Base-by-base conservation (phyloP, 1,139 yeast species). In the Pichia sp. region DNA sequence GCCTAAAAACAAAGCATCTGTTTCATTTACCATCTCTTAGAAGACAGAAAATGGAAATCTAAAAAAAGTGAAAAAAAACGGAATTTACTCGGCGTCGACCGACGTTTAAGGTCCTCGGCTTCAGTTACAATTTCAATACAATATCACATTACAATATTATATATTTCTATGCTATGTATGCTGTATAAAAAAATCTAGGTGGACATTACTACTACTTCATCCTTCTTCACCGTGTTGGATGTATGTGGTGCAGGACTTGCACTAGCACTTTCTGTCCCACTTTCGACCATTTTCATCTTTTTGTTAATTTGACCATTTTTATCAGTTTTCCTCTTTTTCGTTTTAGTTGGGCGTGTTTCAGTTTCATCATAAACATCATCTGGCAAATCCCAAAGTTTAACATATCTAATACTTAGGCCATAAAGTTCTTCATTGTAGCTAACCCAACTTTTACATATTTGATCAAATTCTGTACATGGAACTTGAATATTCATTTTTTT, bases 391-490 rank as follows among this genome's bases (percentile, higher is more conserved):
- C 83, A 80, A 56, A 85, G 70, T 62, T 87, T 87, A 18, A 90
- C 91, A 60, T 88, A 85, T 62, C 85, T 85, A 47, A 93, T 87
- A 51, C 77, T 78, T 55, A 85, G 71, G 31, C 79, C 76, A 65
- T 84, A 76, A n/a, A 75, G 68, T 44, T 79, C 78, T 53, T 79
- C 84, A 59, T 84, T 79, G 62, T 79, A 93, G 42, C 75, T 74
- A 16, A 76, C 73, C 83, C 93, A 88, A 42, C 81, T 76, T 60
- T 88, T 83, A 67, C 97, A 88, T 19, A 89, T 71, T 50, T 77
- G 83, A 69, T 77, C 88, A 66, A 91, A 93, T 56, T 93, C 99
- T 22, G 89, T 79, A 65, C 98, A 91, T 11, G 98, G 97, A 60
- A 84, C 79, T 62, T 89, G 96, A 50, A 93, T 86, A 65, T 93